phyloP scores from a whole-genome alignment of 2,329 filamentous ascomycete species.

The Microcera coccophila region DNA sequence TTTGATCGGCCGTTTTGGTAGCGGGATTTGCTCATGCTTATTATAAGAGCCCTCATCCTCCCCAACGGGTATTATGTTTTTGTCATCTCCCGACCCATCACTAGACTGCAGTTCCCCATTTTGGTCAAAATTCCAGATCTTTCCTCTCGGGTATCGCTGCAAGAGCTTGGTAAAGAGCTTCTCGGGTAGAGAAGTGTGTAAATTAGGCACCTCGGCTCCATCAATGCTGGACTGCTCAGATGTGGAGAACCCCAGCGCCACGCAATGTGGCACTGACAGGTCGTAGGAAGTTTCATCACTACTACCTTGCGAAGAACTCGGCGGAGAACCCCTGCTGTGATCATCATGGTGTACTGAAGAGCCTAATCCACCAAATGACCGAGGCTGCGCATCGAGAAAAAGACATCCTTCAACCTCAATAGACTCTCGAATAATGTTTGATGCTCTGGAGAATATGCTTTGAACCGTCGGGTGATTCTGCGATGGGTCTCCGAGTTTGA shows the following conservation, averaged over 20 bases:
- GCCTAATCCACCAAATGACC: conserved; percentile 12
- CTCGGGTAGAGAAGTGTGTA: conserved; percentile 32
- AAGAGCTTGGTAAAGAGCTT: conserved; percentile 39
- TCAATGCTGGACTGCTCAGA: conserved; percentile 32
- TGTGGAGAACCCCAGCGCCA: conserved; percentile 39
- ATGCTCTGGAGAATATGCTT: conserved; percentile 40
- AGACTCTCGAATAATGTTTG: conserved; percentile 40
- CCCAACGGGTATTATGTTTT: not conserved
- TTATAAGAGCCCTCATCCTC: not conserved
- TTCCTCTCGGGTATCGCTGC: conserved; percentile 42
- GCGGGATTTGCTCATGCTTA: not conserved
- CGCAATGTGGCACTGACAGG: conserved; percentile 18
- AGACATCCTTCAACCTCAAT: conserved; percentile 39
- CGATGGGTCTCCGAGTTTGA: no score
- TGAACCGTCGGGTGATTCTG: not conserved
- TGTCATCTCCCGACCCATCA: conserved; percentile 27
- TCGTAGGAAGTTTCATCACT: conserved; percentile 20
- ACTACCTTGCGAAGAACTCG: conserved; percentile 14
- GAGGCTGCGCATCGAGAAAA: conserved; percentile 31
- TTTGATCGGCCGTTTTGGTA: not conserved
- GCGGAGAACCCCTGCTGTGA: no score
- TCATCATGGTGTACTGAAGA: conserved; percentile 7
- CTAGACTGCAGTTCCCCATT: conserved; percentile 33
- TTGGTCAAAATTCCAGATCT: conserved; percentile 43
- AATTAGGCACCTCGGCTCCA: conserved; percentile 13